Evolutionary conservation across 345 rosid species (phyloP), one percentile per base, ranked within the genome.

Genomic region (Theobroma cacao): DNA sequence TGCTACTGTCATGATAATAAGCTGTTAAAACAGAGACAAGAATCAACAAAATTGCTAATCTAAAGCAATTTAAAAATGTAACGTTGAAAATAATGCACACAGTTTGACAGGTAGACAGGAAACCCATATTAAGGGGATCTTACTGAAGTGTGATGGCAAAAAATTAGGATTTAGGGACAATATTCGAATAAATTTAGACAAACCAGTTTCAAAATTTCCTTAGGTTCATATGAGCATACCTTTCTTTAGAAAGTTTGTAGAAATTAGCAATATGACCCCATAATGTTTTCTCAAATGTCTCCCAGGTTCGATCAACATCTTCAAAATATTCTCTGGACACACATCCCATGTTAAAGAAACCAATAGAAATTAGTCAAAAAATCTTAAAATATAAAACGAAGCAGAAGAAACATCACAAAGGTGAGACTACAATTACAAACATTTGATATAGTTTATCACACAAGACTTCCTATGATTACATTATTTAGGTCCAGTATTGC

Each of bases 271-370:
- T 76, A 76, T 92, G 97, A 58, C 87, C 91, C 99, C 99, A 96
- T 82, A 96, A 84, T 84, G 95, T 91, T 84, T 92, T 91, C 86
- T 96, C 99, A 86, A 96, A 94, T 64, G 98, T 94, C 86, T 91
- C 99, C 98, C 99, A 96, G 4, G 93, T 92, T 77, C 73, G 88
- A 90, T 96, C 99, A 48, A 96, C 97, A 62, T 96, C 99, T 89
- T 96, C 98, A 86, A 96, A 96, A 87, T 96, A 96, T 88, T 94
- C 98, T 80, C 99, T 96, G 87, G 64, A 81, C 15, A 47, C 72
- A 66, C 75, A 71, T 61, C 13, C 28, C 50, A 79, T 26, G 81
- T 38, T 70, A 67, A 52, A 52, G n/a, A 52, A 13, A 36, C 41
- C 78, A 83, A 72, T 47, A 55, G 68, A 68, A 76, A 60, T 11